Evolutionary conservation across 352 stramenopile genomes (phyloP).

Genomic region (Phytophthora sansomeana): DNA sequence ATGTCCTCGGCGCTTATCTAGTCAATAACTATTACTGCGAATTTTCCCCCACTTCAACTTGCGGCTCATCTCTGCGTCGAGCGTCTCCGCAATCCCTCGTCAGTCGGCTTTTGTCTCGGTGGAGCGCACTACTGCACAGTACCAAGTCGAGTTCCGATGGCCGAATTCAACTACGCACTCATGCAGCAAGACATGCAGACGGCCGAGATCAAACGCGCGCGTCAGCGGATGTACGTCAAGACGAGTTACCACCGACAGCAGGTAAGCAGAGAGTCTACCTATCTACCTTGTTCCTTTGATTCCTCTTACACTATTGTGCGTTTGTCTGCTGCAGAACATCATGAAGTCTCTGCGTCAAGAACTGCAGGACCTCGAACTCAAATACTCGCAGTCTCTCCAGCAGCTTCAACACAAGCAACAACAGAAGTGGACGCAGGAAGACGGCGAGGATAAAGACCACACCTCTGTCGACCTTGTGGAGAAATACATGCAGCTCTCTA

Average conservation of each 20-base stretch:
- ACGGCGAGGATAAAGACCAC: constrained; percentile 11
- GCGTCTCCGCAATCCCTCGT: constrained; percentile 16
- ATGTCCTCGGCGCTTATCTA: background rate
- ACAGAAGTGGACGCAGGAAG: constrained; percentile 26
- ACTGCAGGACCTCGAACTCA: constrained; percentile 40
- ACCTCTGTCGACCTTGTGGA: constrained; percentile 38
- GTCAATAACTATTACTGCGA: constrained; percentile 22
- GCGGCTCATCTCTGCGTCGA: constrained; percentile 19
- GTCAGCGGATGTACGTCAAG: constrained; percentile 69
- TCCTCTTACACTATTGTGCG: constrained; percentile 16
- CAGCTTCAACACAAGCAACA: constrained; percentile 34
- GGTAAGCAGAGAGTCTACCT: constrained; percentile 11
- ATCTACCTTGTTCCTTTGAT: background rate
- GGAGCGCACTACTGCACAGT: too few relatives aligned
- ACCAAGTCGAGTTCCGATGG: constrained; percentile 18
- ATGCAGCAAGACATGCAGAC: constrained; percentile 10
- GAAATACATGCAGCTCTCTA: constrained; percentile 60
- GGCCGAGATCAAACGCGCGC: constrained; percentile 44
- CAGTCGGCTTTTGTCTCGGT: constrained; percentile 25
- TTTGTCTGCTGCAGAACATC: constrained; percentile 31
- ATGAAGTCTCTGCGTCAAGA: constrained; percentile 48
- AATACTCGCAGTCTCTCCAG: constrained; percentile 42
- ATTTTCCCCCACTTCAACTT: constrained; percentile 29
- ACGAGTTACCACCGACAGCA: constrained; percentile 54
- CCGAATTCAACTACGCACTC: constrained; percentile 10